These are phyloP conservation scores for Phytophthora hibernalis DNA, from an alignment of 352 stramenopile species.

Conservation along the genomic window DNA sequence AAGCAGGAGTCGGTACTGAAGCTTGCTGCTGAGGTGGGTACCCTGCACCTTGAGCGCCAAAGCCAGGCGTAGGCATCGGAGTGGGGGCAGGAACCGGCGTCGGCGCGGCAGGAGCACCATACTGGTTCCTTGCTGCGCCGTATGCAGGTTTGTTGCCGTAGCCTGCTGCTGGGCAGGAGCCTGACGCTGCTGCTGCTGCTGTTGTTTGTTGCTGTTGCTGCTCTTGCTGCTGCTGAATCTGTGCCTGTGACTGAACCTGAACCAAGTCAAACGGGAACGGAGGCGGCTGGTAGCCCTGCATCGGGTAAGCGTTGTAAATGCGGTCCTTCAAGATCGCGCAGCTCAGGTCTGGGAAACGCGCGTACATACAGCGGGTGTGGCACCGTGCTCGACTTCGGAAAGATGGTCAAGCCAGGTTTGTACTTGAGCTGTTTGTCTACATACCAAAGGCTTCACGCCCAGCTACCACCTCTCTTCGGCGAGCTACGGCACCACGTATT, in stretches of 20 bases:
- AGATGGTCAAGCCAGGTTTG: too few relatives aligned
- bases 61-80: constrained; percentile 41
- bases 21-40: constrained; percentile 55
- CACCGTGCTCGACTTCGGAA: too few relatives aligned
- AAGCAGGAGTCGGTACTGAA: constrained; percentile 48
- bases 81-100: constrained; percentile 37
- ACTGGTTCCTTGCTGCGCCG: constrained; percentile 48
- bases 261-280: constrained; percentile 88
- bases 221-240: constrained; percentile 67
- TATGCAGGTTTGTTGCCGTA: constrained; percentile 46
- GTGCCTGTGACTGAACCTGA: constrained; percentile 60
- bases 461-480: too few relatives aligned
- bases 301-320: constrained; percentile 84
- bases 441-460: too few relatives aligned
- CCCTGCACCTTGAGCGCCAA: constrained; percentile 38
- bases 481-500: too few relatives aligned
- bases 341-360: constrained; percentile 77
- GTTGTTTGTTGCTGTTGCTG: constrained; percentile 54
- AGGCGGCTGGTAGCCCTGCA: constrained; percentile 80
- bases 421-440: too few relatives aligned
- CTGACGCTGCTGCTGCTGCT: constrained; percentile 40
- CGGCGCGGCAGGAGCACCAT: constrained; percentile 41
- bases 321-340: constrained; percentile 88
- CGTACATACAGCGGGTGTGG: too few relatives aligned
- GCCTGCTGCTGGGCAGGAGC: constrained; percentile 37